phyloP scores from a whole-genome alignment of 2,329 filamentous ascomycete genomes.

The Alternaria sp. region DNA sequence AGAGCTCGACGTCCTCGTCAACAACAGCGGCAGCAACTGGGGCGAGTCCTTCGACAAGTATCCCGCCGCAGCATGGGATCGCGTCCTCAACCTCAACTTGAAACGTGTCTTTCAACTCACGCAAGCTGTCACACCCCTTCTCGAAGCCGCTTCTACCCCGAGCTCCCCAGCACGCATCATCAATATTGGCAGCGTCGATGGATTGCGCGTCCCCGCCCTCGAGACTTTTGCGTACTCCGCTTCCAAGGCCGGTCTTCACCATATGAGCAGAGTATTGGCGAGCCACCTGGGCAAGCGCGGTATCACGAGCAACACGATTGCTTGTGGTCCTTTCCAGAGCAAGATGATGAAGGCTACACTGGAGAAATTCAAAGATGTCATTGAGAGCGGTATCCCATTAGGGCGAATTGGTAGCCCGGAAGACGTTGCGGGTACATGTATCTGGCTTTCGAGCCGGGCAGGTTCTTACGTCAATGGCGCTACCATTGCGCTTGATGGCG shows the following conservation, averaged over 20 bases:
- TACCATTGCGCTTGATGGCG: conserved; percentile 54
- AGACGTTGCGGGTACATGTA: conserved; percentile 75
- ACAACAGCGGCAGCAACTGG: conserved; percentile 73
- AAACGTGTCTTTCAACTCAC: conserved; percentile 72
- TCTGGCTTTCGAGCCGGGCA: conserved; percentile 73
- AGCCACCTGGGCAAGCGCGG: conserved; percentile 66
- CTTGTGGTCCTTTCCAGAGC: conserved; percentile 75
- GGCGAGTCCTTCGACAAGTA: conserved; percentile 67
- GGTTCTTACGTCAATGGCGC: conserved; percentile 60
- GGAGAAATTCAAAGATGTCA: conserved; percentile 63
- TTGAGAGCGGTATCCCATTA: conserved; percentile 69
- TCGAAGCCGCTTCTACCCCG: conserved; percentile 60
- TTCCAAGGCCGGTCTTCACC: conserved; percentile 70
- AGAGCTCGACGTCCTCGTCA: conserved; percentile 68
- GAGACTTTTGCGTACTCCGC: conserved; percentile 68
- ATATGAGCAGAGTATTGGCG: conserved; percentile 71
- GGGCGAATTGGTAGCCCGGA: conserved; percentile 71
- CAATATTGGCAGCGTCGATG: conserved; percentile 72
- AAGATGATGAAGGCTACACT: conserved; percentile 79
- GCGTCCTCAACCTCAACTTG: conserved; percentile 67
- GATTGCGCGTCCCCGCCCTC: conserved; percentile 65
- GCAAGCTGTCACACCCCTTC: conserved; percentile 67
- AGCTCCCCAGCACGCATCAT: conserved; percentile 66
- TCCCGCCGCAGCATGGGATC: conserved; percentile 62
- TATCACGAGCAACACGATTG: conserved; percentile 73